Evolutionary conservation across 2,329 filamentous ascomycete species (phyloP), one percentile per base, ranked within the genome.

Genomic region (Ceratocystis variospora): DNA sequence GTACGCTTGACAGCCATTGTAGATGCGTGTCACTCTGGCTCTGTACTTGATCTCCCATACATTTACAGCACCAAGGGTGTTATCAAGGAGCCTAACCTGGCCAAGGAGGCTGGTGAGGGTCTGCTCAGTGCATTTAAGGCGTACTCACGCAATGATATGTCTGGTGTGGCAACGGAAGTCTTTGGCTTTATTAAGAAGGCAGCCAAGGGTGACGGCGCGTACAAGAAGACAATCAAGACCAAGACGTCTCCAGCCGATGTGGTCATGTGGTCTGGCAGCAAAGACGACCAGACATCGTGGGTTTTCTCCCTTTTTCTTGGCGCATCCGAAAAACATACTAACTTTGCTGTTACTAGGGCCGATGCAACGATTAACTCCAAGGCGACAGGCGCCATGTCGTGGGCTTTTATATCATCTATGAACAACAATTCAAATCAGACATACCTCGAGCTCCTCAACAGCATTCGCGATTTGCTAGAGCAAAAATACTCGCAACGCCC

Each of bases 311-410:
- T 57, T n/a, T 50, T 17, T 25, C 19, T 12, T 33, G 12, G 3
- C n/a, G 25, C 5, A 25, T 57, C 15, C 8, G 15, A 8, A 6
- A 22, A 5, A 22, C 61, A 45, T 66, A 19, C 33, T 59, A 63
- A 50, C 61, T 19, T 44, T 61, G 55, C 31, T 31, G 19, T 12
- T 57, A 12, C 71, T 50, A 96, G 91, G 68, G 89, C 90, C 77
- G 94, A 99, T 75, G 92, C 94, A 12, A 89, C 86, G 33, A 96
- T 97, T 70, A 84, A 82, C 55, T 86, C 90, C 66, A 83, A 96
- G 77, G 93, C 94, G 44, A 99, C 94, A 0, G 94, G 94, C 66
- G 94, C 94, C 75, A 97, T 99, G 94, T 96, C 91, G 2, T 96
- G 89, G 85, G 94, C 94, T 1, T 99, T 99, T 75, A 94, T 99